Percentiles rank a stretch among this genome's conserved stretches.
These are phyloP conservation scores for Schizothecium vesticola DNA, from an alignment of 495 filamentous ascomycete species.

Conservation along the genomic window DNA sequence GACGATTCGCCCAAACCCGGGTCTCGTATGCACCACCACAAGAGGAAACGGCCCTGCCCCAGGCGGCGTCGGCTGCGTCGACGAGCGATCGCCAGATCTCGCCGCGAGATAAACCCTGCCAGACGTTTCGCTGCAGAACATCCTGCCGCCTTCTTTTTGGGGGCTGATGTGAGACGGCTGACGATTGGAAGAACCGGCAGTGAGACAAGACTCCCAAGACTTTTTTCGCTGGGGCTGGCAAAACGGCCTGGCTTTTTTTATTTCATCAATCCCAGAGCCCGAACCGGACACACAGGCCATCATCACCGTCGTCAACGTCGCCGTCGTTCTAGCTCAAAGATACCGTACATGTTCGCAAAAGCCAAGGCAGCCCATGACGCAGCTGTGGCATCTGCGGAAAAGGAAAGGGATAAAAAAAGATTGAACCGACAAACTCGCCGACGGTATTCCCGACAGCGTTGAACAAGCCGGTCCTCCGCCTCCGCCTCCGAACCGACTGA, in stretches of 20 bases:
- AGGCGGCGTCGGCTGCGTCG: too few relatives aligned
- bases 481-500: not conserved
- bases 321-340: not conserved
- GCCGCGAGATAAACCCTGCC: too few relatives aligned
- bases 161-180: not conserved
- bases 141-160: not conserved
- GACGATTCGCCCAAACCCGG: not conserved
- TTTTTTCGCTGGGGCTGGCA: not conserved
- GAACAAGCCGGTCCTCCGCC: not conserved
- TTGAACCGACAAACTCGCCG: not conserved
- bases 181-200: not conserved
- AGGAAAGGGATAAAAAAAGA: not conserved
- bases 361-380: not conserved
- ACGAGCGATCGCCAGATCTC: not conserved
- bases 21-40: not conserved
- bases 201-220: not conserved
- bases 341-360: not conserved
- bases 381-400: not conserved
- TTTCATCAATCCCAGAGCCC: not conserved
- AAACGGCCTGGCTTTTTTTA: not conserved
- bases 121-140: not conserved
- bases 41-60: too few relatives aligned
- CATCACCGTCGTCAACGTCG: not conserved
- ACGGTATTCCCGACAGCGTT: not conserved
- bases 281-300: not conserved